Conservation (phyloP, 2,329 filamentous ascomycete genomes). For the Penicillium corylophilum region DNA sequence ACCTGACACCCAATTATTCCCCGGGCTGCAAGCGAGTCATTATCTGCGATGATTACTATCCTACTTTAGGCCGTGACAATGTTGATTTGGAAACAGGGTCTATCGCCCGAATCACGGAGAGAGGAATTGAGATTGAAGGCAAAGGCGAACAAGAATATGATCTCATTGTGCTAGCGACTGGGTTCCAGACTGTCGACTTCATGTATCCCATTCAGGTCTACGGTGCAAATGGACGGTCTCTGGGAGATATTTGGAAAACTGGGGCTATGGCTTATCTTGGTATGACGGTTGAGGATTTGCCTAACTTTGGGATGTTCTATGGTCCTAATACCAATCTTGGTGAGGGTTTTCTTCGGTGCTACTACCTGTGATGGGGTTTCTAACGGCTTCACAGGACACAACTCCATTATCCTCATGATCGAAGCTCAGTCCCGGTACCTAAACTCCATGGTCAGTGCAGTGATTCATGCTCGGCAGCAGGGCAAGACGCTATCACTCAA, state of each 20-base stretch:
- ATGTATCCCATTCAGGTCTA: constrained; percentile 57
- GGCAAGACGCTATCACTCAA: constrained; percentile 46
- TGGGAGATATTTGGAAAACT: constrained; percentile 55
- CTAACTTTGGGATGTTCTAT: constrained; percentile 59
- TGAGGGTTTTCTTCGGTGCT: constrained; percentile 6
- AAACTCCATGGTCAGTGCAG: constrained; percentile 49
- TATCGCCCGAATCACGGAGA: constrained; percentile 49
- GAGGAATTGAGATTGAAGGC: constrained; percentile 49
- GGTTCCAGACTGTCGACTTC: constrained; percentile 60
- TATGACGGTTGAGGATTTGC: constrained; percentile 52
- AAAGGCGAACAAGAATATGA: constrained; percentile 50
- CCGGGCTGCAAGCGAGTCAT: constrained; percentile 22
- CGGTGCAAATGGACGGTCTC: constrained; percentile 44
- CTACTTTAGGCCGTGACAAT: constrained; percentile 17
- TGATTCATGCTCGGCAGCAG: constrained; percentile 46
- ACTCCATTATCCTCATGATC: constrained; percentile 62
- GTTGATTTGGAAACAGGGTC: constrained; percentile 48
- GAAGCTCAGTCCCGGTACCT: constrained; percentile 59
- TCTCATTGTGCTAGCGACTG: constrained; percentile 58
- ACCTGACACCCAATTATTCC: constrained; percentile 49
- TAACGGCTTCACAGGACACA: constrained; percentile 44
- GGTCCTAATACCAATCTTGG: constrained; percentile 57
- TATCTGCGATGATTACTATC: constrained; percentile 22
- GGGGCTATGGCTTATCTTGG: constrained; percentile 55
- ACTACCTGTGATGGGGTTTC: not conserved